Base-by-base conservation (phyloP, 768 basidiomycete genomes). In the Epithele typhae region DNA sequence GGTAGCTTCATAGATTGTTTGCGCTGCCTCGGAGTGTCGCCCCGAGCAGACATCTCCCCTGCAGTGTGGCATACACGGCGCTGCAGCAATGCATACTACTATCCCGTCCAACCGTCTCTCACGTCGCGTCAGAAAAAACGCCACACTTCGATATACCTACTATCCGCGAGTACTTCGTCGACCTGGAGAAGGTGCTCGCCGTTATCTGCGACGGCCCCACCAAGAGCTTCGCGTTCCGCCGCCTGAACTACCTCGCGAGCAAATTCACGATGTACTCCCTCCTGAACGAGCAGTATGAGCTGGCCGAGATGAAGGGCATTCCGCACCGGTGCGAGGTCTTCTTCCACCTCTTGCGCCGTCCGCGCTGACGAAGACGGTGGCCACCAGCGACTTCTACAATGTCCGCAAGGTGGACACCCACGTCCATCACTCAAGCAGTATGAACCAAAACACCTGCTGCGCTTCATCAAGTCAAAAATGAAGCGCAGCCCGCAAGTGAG, bases 381-480 rank as follows among this genome's bases (percentile, higher is more conserved):
- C 18, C 10, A 49, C n/a, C 61, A 94, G 95, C 49, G 96, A 99
- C 68, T 97, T 99, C 58, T 99, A 99, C 68, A 99, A 99, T 63
- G 75, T 92, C 41, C 84, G 96, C 21, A 99, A 99, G 64, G 96
- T 99, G 49, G 96, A 99, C 62, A 99, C 96, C 7, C 96, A 99
- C 66, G 91, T 99, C 23, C 96, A 99, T 59, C 92, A 98, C 63
- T 95, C 95, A 3, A 96, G 94, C 51, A 90, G 91, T 68, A 97
- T 98, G 94, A 99, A 99, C 64, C 96, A 99, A 66, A 99, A 99
- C 96, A 99, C 69, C 70, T 99, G 17, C 71, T 99, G 11, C 91
- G 96, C 8, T 98, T 99, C 69, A 97, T 99, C 72, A 99, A 99
- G 66, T 82, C 85, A n/a, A 95, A 95, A 64, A 94, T 96, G 92